Evolutionary conservation across 306 rosid genomes (phyloP).

Genomic region (Quercus bicolor): DNA sequence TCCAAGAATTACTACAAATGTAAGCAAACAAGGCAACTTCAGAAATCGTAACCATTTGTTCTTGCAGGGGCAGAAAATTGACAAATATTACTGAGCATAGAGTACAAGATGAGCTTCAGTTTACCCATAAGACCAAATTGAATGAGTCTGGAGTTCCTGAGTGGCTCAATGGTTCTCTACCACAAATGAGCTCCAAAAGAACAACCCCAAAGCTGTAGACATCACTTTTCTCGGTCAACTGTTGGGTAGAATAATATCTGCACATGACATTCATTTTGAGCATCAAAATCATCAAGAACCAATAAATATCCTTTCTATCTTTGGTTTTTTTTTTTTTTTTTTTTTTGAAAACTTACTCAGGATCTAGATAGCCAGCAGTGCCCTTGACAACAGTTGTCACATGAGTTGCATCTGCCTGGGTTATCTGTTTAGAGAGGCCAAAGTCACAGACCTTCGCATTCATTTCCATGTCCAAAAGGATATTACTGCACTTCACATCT

Average conservation of each 20-base stretch:
- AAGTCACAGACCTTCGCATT: constrained; percentile 92
- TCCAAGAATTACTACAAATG: too few relatives aligned
- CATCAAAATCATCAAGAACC: not conserved
- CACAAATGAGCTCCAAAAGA: constrained; percentile 89
- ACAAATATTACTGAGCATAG: not conserved
- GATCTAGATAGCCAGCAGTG: constrained; percentile 94
- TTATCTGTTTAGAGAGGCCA: constrained; percentile 85
- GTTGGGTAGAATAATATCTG: constrained; percentile 86
- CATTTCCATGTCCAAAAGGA: constrained; percentile 83
- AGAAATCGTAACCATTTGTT: not conserved
- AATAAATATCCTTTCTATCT: not conserved
- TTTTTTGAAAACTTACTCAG: constrained; percentile 58
- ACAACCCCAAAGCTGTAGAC: constrained; percentile 94
- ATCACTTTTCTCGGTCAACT: constrained; percentile 88
- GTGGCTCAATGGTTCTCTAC: constrained; percentile 84
- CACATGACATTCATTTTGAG: not conserved
- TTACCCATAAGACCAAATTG: constrained; percentile 95
- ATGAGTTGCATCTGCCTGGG: constrained; percentile 74
- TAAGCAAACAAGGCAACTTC: not conserved
- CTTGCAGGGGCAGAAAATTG: not conserved
- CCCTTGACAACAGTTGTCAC: constrained; percentile 95
- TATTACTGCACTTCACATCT: constrained; percentile 88
- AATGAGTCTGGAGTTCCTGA: constrained; percentile 87
- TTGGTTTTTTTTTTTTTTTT: not conserved
- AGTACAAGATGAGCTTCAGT: not conserved